Conservation (phyloP, 345 rosid species). For the Euclidium syriacum region DNA sequence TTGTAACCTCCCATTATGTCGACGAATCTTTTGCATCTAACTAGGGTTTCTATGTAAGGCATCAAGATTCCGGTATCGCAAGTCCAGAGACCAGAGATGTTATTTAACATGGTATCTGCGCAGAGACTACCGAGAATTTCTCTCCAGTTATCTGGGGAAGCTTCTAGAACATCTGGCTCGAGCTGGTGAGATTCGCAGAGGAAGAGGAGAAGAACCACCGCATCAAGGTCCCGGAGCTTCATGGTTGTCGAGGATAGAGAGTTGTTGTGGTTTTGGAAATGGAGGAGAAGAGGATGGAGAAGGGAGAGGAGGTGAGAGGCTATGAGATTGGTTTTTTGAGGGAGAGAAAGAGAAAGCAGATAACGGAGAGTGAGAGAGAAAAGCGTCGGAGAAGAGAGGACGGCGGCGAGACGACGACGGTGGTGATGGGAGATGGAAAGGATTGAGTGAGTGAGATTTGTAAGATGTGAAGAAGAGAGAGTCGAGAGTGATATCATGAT, state of each 20-base stretch:
- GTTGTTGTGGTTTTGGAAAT: slow-evolving; percentile 34
- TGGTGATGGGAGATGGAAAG: slow-evolving; percentile 47
- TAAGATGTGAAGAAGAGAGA: slow-evolving; percentile 43
- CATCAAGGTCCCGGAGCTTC: slow-evolving; percentile 68
- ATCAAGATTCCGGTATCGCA: slow-evolving; percentile 51
- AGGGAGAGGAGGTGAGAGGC: slow-evolving; percentile 79
- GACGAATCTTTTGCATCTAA: slow-evolving; percentile 59
- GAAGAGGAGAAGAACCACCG: slow-evolving; percentile 70
- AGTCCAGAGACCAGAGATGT: slow-evolving; percentile 38
- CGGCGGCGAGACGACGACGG: slow-evolving; percentile 54
- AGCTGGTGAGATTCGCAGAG: slow-evolving; percentile 71
- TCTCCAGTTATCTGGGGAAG: slow-evolving; percentile 53
- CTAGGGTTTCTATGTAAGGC: slow-evolving; percentile 58
- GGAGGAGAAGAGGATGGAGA: slow-evolving; percentile 53
- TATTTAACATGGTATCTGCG: slow-evolving; percentile 31
- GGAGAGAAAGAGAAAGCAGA: slow-evolving; percentile 71
- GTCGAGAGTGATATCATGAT: slow-evolving; percentile 65
- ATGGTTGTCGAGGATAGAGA: slow-evolving; percentile 23
- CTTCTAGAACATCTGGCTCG: slow-evolving; percentile 46
- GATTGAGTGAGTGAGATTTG: slow-evolving; percentile 47
- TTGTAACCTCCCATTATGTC: slow-evolving; percentile 37
- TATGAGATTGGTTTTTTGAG: slow-evolving; percentile 61
- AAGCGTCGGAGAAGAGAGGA: slow-evolving; percentile 69
- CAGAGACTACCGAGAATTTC: slow-evolving; percentile 32
- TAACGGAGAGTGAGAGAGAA: slow-evolving; percentile 75